Base-by-base conservation (phyloP, 1,284 basidiomycete genomes). In the Apiotrichum laibachii region DNA sequence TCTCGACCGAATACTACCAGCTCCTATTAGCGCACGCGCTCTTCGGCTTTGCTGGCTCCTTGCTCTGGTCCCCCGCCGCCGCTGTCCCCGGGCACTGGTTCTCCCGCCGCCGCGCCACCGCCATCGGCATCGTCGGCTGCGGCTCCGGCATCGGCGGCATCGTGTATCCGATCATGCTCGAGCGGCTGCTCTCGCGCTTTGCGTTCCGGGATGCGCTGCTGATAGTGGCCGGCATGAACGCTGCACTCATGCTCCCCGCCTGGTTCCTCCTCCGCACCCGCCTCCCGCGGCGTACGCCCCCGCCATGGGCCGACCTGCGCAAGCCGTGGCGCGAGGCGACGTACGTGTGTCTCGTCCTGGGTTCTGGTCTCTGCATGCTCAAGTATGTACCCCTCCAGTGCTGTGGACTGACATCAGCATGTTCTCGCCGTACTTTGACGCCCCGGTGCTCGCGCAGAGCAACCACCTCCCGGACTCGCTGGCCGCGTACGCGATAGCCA, bases 71-170 rank as follows among this genome's bases (percentile, higher is more conserved):
- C 0, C 73, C 76, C 1, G 65, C 71, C 0, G 75, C 73, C 1
- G 71, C 73, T 5, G 68, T 76, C 18, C 62, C 65, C 5, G 72
- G 71, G 0, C 76, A 77, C 47, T 78, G 75, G 75, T 77, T 77
- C 61, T 51, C 68, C 50, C 56, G 61, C 26, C 67, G 60, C 45
- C 59, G 73, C 21, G 62, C 67, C 11, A 75, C 70, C 1, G 75
- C 75, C 1, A 66, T 72, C 10, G 75, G 72, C 5, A 66, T 77
- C 51, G 71, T 73, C n/a, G 66, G 70, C 1, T 69, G 67, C 50
- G 75, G 75, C 12, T 66, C 39, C 10, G 75, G 75, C 11, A 48
- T 73, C 12, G 71, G 70, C 10, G 73, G 75, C 13, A 68, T 77
- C 21, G 63, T 74, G 50, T 72, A 73, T 53, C 75, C 75, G 4